These are phyloP conservation scores for Xerocomus minutiporus DNA, from an alignment of 1,284 basidiomycete species.

Conservation along the genomic window DNA sequence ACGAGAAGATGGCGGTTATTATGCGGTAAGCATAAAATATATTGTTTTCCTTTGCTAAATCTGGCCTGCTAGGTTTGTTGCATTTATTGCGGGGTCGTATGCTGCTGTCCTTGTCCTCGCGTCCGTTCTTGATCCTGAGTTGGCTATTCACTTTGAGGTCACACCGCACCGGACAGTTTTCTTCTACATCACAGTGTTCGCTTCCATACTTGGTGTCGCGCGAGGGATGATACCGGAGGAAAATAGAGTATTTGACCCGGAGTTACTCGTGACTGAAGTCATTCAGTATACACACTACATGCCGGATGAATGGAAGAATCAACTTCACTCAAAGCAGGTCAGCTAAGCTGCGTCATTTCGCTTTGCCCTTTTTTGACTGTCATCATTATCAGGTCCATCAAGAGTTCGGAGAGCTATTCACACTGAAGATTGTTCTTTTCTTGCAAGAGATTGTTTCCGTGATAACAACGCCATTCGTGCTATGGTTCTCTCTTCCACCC, in stretches of 20 bases:
- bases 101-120: constrained; percentile 90
- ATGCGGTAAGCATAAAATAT: constrained; percentile 61
- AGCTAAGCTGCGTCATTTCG: constrained; percentile 12
- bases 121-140: constrained; percentile 87
- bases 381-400: constrained; percentile 63
- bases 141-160: constrained; percentile 92
- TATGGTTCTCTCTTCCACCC: constrained; percentile 87
- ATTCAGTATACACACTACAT: constrained; percentile 94
- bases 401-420: constrained; percentile 86
- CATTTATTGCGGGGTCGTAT: constrained; percentile 95
- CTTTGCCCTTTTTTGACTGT: constrained; percentile 1
- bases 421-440: constrained; percentile 86
- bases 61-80: constrained; percentile 57
- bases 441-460: constrained; percentile 86
- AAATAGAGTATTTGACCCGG: constrained; percentile 90
- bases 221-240: constrained; percentile 96
- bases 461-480: constrained; percentile 87
- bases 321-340: constrained; percentile 85
- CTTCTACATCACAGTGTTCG: constrained; percentile 91
- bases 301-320: constrained; percentile 86
- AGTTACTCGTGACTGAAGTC: constrained; percentile 86
- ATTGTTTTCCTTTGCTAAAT: background rate
- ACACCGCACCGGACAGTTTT: constrained; percentile 88
- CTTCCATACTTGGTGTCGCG: constrained; percentile 81
- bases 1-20: constrained; percentile 84